These are phyloP conservation scores for barley (Hordeum vulgare) DNA, from an alignment of 176 grass and related monocot species.

Conservation along the genomic window DNA sequence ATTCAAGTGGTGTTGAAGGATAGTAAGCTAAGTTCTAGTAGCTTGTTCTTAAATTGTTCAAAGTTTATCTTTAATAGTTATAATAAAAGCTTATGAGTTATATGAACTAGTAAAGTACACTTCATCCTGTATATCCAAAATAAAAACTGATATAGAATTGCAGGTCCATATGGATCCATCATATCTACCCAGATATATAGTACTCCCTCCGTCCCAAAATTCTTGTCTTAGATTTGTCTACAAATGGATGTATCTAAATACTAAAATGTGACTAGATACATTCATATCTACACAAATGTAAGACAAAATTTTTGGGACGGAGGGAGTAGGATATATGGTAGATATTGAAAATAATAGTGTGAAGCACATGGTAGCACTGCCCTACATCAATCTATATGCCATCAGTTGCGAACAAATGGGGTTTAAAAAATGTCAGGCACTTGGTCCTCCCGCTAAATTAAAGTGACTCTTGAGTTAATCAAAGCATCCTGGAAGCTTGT, in stretches of 20 bases:
- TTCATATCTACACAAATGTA: too few species aligned
- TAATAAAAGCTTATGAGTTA: constrained; percentile 2
- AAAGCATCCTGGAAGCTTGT: neutral
- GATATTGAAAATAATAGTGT: neutral
- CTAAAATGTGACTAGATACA: too few species aligned
- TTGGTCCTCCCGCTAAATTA: too few species aligned
- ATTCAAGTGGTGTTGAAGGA: too few species aligned
- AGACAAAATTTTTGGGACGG: too few species aligned
- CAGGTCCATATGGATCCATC: neutral
- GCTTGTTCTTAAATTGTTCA: constrained; percentile 44
- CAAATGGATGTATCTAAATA: too few species aligned
- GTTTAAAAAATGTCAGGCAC: too few species aligned
- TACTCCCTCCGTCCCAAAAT: too few species aligned
- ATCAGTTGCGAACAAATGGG: neutral
- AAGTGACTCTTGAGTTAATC: neutral
- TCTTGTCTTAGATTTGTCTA: too few species aligned
- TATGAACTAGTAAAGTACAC: constrained; percentile 2
- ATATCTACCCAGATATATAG: neutral
- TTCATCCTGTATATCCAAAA: neutral
- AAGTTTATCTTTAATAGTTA: constrained; percentile 71
- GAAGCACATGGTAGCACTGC: neutral
- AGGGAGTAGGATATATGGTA: neutral
- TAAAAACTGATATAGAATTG: neutral
- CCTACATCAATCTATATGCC: neutral
- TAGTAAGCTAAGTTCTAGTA: too few species aligned